A percentile compares a stretch with the other conserved stretches of the same genome.
Conservation (phyloP, 257 asterid genomes). For the Penstemon davidsonii region DNA sequence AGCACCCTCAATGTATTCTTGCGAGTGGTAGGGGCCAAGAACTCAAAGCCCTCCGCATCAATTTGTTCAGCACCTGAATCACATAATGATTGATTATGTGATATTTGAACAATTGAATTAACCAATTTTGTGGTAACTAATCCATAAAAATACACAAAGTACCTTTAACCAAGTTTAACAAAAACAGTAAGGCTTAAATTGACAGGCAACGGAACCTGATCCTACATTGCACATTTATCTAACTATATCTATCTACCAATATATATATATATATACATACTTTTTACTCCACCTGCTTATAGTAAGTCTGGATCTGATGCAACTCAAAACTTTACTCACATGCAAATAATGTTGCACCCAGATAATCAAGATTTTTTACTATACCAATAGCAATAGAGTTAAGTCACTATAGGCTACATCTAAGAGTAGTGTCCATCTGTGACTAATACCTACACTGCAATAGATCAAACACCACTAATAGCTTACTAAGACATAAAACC, state of each 20-base stretch:
- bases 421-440: neutral
- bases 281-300: no score
- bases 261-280: no score
- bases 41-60: conserved; percentile 61
- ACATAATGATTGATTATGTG: conserved; percentile 15
- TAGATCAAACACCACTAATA: neutral
- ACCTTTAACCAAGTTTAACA: neutral
- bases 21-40: conserved; percentile 85
- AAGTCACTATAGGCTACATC: neutral
- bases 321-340: no score
- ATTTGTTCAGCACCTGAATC: conserved; percentile 51
- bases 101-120: conserved; percentile 7
- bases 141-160: conserved; percentile 9
- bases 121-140: neutral
- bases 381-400: neutral
- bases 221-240: neutral
- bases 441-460: neutral
- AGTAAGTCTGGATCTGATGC: neutral
- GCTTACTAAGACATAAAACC: neutral
- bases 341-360: neutral
- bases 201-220: neutral
- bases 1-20: conserved; percentile 85
- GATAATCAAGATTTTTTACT: neutral
- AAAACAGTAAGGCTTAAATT: neutral
- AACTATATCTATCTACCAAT: no score